Evolutionary conservation across 148 eudicot genomes (phyloP), one percentile per base, ranked within the genome.

Genomic region (Rhododendron kiyosumense): DNA sequence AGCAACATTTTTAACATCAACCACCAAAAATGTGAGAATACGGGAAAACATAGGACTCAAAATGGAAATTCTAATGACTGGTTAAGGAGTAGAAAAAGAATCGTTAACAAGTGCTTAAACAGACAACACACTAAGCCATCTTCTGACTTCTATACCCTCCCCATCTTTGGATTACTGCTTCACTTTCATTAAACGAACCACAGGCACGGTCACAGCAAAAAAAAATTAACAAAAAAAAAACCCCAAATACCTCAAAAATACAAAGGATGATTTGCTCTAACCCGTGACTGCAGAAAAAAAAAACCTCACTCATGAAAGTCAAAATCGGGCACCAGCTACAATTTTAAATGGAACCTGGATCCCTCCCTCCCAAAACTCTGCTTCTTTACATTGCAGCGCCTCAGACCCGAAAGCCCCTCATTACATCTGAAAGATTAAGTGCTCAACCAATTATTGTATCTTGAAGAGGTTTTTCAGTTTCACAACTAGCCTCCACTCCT

Each of bases 391-490:
- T 15, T 46, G 52, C 59, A 69, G 32, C 22, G 12, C 74, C 20
- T 26, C 81, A 46, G 32, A n/a, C 30, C 82, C 13, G 46, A 30
- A 49, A 79, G 26, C 38, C 85, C 67, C n/a, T 28, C 43, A 49
- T 69, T 4, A 32, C 20, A 79, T 49, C 82, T 30, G 67, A 32
- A 32, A 49, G 48, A 41, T 41, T 41, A 87, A 46, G 75, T 75
- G 79, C 83, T 89, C 85, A 77, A 7, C 49, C 4, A 75, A 93
- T 77, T 20, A 77, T 78, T 90, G 94, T 81, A 95, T 95, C 90
- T 90, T 93, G 91, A 94, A 94, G 67, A 94, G 90, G 24, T 36
- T 88, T 90, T 95, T 94, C 93, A 95, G 87, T 84, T 92, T 94
- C 57, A 89, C 90, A 80, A 95, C 91, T 79, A 95, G 78, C 51